Conservation (phyloP, 2,329 filamentous ascomycete species). For the Curvularia eragrostidis region DNA sequence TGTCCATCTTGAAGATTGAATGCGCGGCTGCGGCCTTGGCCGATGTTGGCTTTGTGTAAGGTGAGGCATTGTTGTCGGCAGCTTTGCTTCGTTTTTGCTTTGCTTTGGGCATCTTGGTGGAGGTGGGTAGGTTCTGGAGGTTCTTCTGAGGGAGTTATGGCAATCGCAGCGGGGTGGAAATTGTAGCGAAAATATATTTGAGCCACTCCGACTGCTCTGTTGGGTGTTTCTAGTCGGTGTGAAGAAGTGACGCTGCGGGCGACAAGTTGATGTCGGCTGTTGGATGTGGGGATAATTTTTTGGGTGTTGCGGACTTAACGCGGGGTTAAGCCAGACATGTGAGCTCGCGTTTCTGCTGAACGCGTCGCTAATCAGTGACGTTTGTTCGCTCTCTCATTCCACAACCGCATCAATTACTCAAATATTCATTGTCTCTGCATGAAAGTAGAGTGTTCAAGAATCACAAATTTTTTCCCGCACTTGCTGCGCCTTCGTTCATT, state of each 20-base stretch:
- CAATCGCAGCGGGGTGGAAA: background rate
- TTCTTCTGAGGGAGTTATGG: background rate
- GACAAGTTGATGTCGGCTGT: constrained; percentile 15
- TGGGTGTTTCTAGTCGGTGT: background rate
- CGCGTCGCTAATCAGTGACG: constrained; percentile 16
- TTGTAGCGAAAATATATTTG: background rate
- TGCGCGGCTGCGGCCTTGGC: constrained; percentile 64
- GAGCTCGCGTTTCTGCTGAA: constrained; percentile 24
- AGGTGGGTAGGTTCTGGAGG: background rate
- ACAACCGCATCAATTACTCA: background rate
- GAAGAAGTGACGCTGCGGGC: background rate
- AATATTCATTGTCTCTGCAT: constrained; percentile 1
- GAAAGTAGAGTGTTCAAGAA: background rate
- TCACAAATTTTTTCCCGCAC: too few species aligned
- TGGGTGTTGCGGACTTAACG: constrained; percentile 31
- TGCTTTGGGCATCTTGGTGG: constrained; percentile 55
- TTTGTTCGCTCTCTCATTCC: constrained; percentile 5
- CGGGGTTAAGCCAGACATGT: constrained; percentile 26
- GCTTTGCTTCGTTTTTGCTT: constrained; percentile 46
- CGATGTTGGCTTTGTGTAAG: constrained; percentile 53
- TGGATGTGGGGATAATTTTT: constrained; percentile 30
- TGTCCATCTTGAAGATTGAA: constrained; percentile 98
- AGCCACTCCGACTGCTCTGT: background rate
- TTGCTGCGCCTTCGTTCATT: constrained; percentile 11
- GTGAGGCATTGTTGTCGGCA: constrained; percentile 46